These are phyloP conservation scores for Larix kaempferi DNA, from an alignment of 75 land plant genomes.

Conservation along the genomic window DNA sequence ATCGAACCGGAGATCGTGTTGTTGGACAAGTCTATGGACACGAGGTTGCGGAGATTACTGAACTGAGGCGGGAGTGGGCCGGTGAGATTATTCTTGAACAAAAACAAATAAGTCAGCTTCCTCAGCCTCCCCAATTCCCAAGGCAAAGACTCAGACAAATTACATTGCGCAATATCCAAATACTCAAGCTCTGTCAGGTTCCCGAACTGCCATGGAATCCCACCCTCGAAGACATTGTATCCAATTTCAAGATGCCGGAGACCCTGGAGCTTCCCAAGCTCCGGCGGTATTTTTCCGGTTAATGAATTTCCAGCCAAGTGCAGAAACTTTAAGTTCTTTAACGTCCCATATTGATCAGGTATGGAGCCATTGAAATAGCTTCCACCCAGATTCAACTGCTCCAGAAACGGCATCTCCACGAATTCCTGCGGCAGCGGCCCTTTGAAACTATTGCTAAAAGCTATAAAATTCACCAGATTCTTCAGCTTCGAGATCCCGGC, in stretches of 20 bases:
- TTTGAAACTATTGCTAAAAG: slow-evolving; percentile 19
- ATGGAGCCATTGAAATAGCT: slow-evolving; percentile 69
- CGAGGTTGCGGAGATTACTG: slow-evolving; percentile 25
- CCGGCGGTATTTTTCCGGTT: slow-evolving; percentile 48
- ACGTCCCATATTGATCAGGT: slow-evolving; percentile 40
- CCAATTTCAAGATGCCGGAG: slow-evolving; percentile 71
- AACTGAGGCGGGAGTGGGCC: slow-evolving; percentile 54
- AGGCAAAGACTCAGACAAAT: slow-evolving; percentile 59
- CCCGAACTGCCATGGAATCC: slow-evolving; percentile 50
- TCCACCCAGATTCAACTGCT: slow-evolving; percentile 78
- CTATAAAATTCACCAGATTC: slow-evolving; percentile 15
- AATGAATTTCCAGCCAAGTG: slow-evolving; percentile 70
- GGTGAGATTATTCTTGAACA: slow-evolving; percentile 59
- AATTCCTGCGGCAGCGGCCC: slow-evolving; percentile 28
- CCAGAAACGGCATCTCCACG: slow-evolving; percentile 19
- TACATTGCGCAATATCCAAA: slow-evolving; percentile 48
- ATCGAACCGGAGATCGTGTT: slow-evolving; percentile 56
- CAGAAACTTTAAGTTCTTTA: slow-evolving; percentile 34
- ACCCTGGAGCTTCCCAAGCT: slow-evolving; percentile 39
- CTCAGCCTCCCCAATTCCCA: slow-evolving; percentile 48
- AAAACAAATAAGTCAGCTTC: slow-evolving; percentile 36
- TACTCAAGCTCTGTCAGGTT: slow-evolving; percentile 41
- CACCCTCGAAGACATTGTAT: slow-evolving; percentile 55
- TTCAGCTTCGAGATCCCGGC: slow-evolving; percentile 8
- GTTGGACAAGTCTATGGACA: slow-evolving; percentile 49